phyloP scores from a whole-genome alignment of 257 asterid genomes.

The Primulina huaijiensis region DNA sequence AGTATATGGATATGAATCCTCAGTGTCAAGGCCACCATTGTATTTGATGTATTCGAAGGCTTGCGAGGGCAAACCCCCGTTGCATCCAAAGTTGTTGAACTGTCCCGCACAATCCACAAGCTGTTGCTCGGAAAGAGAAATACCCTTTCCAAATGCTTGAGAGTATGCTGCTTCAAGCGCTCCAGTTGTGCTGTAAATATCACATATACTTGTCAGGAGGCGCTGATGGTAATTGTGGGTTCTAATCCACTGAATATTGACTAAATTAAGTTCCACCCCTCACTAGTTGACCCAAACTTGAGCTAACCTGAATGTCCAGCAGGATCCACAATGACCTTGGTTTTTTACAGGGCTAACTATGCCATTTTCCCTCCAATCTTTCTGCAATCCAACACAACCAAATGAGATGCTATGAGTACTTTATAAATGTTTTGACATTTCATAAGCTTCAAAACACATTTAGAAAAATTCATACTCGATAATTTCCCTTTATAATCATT shows the following conservation, averaged over 20 bases:
- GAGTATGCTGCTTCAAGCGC: slow-evolving; percentile 95
- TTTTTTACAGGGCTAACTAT: slow-evolving; percentile 83
- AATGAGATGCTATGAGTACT: slow-evolving; percentile 17
- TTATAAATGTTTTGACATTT: slow-evolving; percentile 1
- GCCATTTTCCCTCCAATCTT: slow-evolving; percentile 87
- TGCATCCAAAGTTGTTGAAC: slow-evolving; percentile 92
- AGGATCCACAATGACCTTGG: slow-evolving; percentile 93
- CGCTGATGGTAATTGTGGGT: neutral
- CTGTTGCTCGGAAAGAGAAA: slow-evolving; percentile 94
- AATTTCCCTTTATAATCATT: neutral
- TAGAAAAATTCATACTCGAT: neutral
- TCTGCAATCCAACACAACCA: slow-evolving; percentile 41
- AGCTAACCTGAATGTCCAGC: slow-evolving; percentile 95
- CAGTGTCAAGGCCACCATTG: slow-evolving; percentile 90
- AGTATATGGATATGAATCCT: slow-evolving; percentile 79
- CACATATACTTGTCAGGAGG: neutral
- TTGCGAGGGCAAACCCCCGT: slow-evolving; percentile 93
- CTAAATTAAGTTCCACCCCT: neutral
- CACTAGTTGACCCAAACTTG: slow-evolving; percentile 12
- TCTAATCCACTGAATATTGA: neutral
- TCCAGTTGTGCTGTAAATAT: slow-evolving; percentile 78
- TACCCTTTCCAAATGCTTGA: slow-evolving; percentile 71
- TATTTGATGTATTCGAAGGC: slow-evolving; percentile 92
- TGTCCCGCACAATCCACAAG: slow-evolving; percentile 96
- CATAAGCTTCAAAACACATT: slow-evolving; percentile 2